These are phyloP conservation scores for Zygosaccharomyces sapae DNA, from an alignment of 1,139 yeast species.

Conservation along the genomic window DNA sequence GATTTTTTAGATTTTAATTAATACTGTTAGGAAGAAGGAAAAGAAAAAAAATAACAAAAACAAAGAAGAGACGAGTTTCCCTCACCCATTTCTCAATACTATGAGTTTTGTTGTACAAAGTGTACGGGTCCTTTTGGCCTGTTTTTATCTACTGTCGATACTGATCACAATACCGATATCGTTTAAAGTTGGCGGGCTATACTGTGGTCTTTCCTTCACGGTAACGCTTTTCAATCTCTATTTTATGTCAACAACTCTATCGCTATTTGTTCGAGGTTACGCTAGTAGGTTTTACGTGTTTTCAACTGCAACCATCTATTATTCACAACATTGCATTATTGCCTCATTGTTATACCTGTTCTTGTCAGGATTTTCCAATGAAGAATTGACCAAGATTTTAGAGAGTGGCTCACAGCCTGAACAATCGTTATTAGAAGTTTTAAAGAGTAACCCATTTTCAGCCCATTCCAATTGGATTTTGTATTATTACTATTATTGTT, in stretches of 20 bases:
- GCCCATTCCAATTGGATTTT: slow-evolving; percentile 24
- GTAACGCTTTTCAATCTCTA: slow-evolving; percentile 67
- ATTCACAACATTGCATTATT: slow-evolving; percentile 73
- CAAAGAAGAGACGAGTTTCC: not conserved
- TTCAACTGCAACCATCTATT: slow-evolving; percentile 46
- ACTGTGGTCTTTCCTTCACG: slow-evolving; percentile 85
- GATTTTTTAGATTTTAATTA: not conserved
- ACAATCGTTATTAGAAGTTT: slow-evolving; percentile 26
- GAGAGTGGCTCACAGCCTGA: slow-evolving; percentile 29
- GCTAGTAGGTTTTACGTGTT: slow-evolving; percentile 50
- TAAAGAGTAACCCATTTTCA: slow-evolving; percentile 14
- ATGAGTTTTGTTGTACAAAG: slow-evolving; percentile 18
- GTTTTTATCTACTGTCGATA: slow-evolving; percentile 60
- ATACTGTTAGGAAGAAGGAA: too few relatives aligned
- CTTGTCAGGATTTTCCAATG: slow-evolving; percentile 49
- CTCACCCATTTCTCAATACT: not conserved
- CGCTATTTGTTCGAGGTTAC: slow-evolving; percentile 50
- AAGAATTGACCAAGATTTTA: slow-evolving; percentile 22
- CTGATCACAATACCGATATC: slow-evolving; percentile 86
- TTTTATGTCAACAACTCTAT: slow-evolving; percentile 65
- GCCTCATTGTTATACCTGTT: slow-evolving; percentile 68
- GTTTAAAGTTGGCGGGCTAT: slow-evolving; percentile 92
- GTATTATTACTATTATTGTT: slow-evolving; percentile 36
- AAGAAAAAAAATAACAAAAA: slow-evolving; percentile 1
- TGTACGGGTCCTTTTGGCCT: slow-evolving; percentile 42